A percentile compares a stretch with the other conserved stretches of the same genome.
Conservation (phyloP, 352 stramenopile species). For the Thalassiosira hispida region DNA sequence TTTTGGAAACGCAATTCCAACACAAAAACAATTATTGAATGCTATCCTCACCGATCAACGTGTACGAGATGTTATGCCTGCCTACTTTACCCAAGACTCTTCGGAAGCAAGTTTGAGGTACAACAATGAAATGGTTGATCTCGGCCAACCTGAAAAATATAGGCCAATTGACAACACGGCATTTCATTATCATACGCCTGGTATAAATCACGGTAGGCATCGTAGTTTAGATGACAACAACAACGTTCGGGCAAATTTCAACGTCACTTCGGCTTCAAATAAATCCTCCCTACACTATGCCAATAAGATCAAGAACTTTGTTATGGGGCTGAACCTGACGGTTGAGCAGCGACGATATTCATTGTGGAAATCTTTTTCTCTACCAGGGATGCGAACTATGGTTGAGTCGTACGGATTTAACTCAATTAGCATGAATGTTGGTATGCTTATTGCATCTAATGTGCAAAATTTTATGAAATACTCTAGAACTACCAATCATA, state of each 20-base stretch:
- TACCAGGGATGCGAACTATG: not conserved
- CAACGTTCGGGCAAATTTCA: not conserved
- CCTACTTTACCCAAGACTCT: not conserved
- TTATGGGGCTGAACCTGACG: not conserved
- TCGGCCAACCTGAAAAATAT: not conserved
- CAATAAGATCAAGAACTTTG: not conserved
- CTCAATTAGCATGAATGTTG: not conserved
- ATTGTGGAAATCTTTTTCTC: not conserved
- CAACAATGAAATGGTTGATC: not conserved
- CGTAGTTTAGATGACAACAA: not conserved
- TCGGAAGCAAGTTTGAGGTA: not conserved
- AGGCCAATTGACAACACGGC: not conserved
- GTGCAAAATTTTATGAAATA: not conserved
- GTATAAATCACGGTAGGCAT: not conserved
- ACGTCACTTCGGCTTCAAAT: not conserved
- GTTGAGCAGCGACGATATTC: not conserved
- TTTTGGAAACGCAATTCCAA: no score
- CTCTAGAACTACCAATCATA: not conserved
- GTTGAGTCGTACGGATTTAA: not conserved
- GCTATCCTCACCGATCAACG: not conserved
- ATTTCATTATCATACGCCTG: not conserved
- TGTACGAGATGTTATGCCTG: not conserved
- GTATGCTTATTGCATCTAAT: not conserved
- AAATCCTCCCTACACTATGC: not conserved
- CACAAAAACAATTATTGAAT: no score